Base-by-base conservation (phyloP, 805 yeast species). In the Candida rishiriensis region DNA sequence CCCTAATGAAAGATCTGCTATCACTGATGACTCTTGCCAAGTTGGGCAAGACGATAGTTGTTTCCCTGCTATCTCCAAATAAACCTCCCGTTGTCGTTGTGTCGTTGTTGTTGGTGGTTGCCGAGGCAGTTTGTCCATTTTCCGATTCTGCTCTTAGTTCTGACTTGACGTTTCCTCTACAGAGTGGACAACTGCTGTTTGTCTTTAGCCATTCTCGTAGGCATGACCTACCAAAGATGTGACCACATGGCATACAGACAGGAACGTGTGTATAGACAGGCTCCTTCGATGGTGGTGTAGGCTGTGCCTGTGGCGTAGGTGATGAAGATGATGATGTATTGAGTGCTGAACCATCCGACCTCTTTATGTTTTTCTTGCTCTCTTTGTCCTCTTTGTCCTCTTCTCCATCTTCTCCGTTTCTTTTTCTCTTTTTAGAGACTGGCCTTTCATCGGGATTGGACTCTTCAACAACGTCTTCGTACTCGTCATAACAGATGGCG, bases 151-250 rank as follows among this genome's bases (percentile, higher is more conserved):
- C 26, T 16, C 43, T 52, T 42, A 39, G 41, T 5, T 43, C 35
- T 14, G 63, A 54, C 43, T 72, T 71, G 47, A 84, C 68, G 16
- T 73, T 68, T 14, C 70, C 70, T 46, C 98, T 79, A 61, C 99
- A 91, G 38, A 91, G 65, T 0, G 99, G 99, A 61, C 98, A 90
- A 2, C 88, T 78, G 29, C 78, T 75, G 54, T 85, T 81, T 18
- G 76, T 67, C 48, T 74, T 76, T 40, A 91, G 75, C 99, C 99
- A 91, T 54, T 84, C 87, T 46, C 72, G 76, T 18, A 89, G 69
- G 68, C 99, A 91, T n/a, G 78, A 75, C 49, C 81, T 74, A 7
- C 99, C 98, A 69, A 93, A 91, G 0, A 81, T 59, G 59, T 91
- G 99, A 9, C 80, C 80, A 63, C 99, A 91, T 0, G 96, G 93